These are phyloP conservation scores for Nicotiana paniculata DNA, from an alignment of 257 asterid genomes.

Conservation along the genomic window DNA sequence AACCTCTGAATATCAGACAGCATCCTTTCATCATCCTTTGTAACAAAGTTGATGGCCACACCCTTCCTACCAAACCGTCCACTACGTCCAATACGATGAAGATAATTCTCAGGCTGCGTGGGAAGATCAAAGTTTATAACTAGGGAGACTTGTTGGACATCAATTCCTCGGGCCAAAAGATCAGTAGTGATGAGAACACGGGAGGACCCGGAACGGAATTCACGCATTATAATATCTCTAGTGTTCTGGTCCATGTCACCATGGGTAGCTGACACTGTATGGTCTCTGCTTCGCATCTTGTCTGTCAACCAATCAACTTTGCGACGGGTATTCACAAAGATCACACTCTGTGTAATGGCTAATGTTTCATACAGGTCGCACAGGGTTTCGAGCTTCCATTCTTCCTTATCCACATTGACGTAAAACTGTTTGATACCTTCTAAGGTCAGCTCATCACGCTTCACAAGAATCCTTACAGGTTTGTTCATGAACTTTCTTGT, in stretches of 20 bases:
- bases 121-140: slow-evolving; percentile 9
- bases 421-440: slow-evolving; percentile 14
- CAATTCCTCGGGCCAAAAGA: slow-evolving; percentile 19
- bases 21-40: neutral
- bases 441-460: slow-evolving; percentile 16
- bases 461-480: slow-evolving; percentile 17
- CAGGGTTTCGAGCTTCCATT: slow-evolving; percentile 13
- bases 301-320: slow-evolving; percentile 16
- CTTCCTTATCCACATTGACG: slow-evolving; percentile 10
- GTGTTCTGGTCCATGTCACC: slow-evolving; percentile 19
- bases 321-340: slow-evolving; percentile 15
- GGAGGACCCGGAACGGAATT: slow-evolving; percentile 16
- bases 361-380: slow-evolving; percentile 13
- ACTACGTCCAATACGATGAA: neutral
- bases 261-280: slow-evolving; percentile 17
- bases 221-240: slow-evolving; percentile 17
- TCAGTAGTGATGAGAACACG: slow-evolving; percentile 19
- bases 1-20: neutral
- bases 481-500: slow-evolving; percentile 17
- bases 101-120: neutral
- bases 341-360: slow-evolving; percentile 18
- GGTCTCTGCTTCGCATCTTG: slow-evolving; percentile 17
- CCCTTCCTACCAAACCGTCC: neutral
- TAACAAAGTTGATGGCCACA: neutral
- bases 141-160: slow-evolving; percentile 17